Evolutionary conservation across 345 rosid species (phyloP).

Genomic region (Barbarea vulgaris): DNA sequence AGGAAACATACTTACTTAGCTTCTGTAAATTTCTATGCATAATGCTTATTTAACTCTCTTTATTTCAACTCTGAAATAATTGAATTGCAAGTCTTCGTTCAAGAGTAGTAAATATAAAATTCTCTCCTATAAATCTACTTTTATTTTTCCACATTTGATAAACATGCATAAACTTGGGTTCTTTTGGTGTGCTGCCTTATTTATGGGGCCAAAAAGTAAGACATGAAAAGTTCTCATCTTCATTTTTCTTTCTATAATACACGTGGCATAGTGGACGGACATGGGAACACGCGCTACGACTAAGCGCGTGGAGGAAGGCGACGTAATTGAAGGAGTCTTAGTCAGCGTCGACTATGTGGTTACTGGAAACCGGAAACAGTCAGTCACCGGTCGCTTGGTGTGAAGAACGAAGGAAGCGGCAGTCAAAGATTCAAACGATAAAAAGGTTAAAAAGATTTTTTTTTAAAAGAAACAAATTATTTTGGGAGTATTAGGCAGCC

Average conservation of each 20-base stretch:
- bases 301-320: slow-evolving; percentile 32
- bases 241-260: neutral
- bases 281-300: slow-evolving; percentile 22
- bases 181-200: slow-evolving; percentile 10
- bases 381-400: slow-evolving; percentile 37
- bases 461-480: neutral
- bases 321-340: slow-evolving; percentile 44
- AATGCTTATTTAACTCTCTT: neutral
- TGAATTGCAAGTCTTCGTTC: slow-evolving; percentile 7
- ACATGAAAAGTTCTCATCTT: slow-evolving; percentile 23
- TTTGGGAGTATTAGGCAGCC: slow-evolving; percentile 47
- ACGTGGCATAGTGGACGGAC: slow-evolving; percentile 1
- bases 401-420: slow-evolving; percentile 20
- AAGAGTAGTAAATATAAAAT: neutral
- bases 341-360: slow-evolving; percentile 60
- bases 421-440: slow-evolving; percentile 56
- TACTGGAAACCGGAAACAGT: slow-evolving; percentile 39
- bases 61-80: neutral
- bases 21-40: neutral
- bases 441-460: neutral
- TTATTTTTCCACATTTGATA: slow-evolving; percentile 22
- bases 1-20: slow-evolving; percentile 38
- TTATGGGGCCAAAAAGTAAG: slow-evolving; percentile 31
- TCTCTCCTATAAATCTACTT: neutral
- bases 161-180: slow-evolving; percentile 12